phyloP scores from a whole-genome alignment of 23 red algal genomes.

The Gracilaria domingensis region DNA sequence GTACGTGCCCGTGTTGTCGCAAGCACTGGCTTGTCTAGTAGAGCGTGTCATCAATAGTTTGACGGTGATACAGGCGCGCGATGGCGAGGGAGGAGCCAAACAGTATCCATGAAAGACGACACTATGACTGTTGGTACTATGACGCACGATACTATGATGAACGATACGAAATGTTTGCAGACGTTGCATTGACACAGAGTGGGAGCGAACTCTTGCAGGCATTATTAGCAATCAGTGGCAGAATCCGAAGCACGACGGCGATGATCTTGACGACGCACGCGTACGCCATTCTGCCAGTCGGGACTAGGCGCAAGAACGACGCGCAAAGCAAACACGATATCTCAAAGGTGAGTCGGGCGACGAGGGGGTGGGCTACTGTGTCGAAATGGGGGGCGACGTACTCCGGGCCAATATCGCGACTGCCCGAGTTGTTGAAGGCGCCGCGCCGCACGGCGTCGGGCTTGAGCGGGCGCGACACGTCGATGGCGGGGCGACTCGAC shows the following conservation, averaged over 20 bases:
- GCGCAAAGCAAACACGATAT: not conserved
- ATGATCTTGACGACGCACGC: not conserved
- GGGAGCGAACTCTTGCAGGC: not conserved
- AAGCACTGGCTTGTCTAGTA: too few relatives aligned
- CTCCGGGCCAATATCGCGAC: constrained; percentile 67
- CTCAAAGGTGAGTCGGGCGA: not conserved
- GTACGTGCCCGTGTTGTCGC: too few relatives aligned
- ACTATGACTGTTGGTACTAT: too few relatives aligned
- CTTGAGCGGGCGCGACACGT: constrained; percentile 46
- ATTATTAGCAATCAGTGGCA: not conserved
- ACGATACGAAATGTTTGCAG: too few relatives aligned
- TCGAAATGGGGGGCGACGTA: constrained; percentile 11
- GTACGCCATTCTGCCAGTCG: not conserved
- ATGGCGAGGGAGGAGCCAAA: too few relatives aligned
- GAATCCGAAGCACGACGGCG: not conserved
- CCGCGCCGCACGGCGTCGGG: constrained; percentile 64
- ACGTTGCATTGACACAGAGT: too few relatives aligned
- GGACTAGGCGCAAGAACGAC: not conserved
- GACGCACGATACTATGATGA: too few relatives aligned
- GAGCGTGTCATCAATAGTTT: too few relatives aligned
- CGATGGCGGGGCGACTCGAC: constrained; percentile 39
- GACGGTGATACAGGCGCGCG: too few relatives aligned
- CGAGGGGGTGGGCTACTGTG: not conserved
- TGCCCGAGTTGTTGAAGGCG: constrained; percentile 78
- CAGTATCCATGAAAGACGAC: too few relatives aligned